Evolutionary conservation across 305 asterid species (phyloP).

Genomic region (Petunia hybrid): DNA sequence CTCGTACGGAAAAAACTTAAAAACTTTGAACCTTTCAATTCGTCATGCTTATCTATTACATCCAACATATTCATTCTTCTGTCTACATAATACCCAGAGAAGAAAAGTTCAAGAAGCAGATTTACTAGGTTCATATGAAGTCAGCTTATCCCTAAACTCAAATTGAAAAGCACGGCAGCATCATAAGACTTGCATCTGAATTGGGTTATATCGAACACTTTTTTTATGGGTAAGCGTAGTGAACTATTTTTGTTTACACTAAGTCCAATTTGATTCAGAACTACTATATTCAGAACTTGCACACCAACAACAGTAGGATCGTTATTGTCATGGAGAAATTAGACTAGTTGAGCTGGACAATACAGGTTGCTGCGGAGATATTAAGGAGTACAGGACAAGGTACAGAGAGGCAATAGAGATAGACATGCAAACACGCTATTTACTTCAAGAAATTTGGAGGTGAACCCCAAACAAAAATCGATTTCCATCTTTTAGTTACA

Average conservation of each 20-base stretch:
- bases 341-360: slow-evolving; percentile 2
- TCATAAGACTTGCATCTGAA: background rate
- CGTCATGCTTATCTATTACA: background rate
- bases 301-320: background rate
- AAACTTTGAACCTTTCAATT: background rate
- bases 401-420: background rate
- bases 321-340: background rate
- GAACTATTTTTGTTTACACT: background rate
- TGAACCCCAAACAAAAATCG: background rate
- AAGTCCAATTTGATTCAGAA: background rate
- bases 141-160: background rate
- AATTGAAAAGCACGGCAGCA: background rate
- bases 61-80: slow-evolving; percentile 3
- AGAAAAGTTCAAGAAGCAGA: background rate
- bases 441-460: background rate
- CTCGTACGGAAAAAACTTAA: background rate
- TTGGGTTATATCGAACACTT: background rate
- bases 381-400: background rate
- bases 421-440: background rate
- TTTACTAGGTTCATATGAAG: background rate
- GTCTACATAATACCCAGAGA: background rate
- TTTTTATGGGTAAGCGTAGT: background rate
- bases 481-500: background rate
- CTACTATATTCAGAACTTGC: slow-evolving; percentile 15
- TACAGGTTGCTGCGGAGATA: background rate